Evolutionary conservation across 1,139 yeast genomes (phyloP).

Genomic region (Zygosaccharomyces pseudobailii): DNA sequence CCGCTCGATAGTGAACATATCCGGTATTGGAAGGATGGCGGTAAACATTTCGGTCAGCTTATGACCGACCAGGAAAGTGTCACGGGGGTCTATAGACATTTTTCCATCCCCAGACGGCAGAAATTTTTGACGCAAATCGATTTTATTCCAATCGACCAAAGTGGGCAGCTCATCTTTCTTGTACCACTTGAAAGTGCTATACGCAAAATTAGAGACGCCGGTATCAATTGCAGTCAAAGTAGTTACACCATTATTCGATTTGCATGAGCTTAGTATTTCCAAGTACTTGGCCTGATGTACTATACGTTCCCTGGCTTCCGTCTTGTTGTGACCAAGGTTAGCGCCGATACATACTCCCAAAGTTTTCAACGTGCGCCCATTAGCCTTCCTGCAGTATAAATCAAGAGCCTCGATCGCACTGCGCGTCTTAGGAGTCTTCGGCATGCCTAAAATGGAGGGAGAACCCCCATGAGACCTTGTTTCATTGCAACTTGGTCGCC

Average conservation of each 20-base stretch:
- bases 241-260: slow-evolving; percentile 16
- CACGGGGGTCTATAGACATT: slow-evolving; percentile 16
- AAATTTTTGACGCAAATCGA: slow-evolving; percentile 37
- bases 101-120: slow-evolving; percentile 13
- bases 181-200: slow-evolving; percentile 23
- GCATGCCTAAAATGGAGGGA: not conserved
- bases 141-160: slow-evolving; percentile 42
- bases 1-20: slow-evolving; percentile 47
- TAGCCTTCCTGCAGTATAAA: slow-evolving; percentile 24
- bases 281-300: slow-evolving; percentile 14
- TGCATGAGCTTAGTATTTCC: slow-evolving; percentile 6
- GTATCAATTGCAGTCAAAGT: slow-evolving; percentile 39
- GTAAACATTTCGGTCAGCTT: slow-evolving; percentile 17
- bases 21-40: slow-evolving; percentile 27
- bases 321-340: slow-evolving; percentile 19
- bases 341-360: slow-evolving; percentile 25
- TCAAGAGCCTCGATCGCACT: slow-evolving; percentile 9
- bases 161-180: slow-evolving; percentile 28
- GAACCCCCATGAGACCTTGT: not conserved
- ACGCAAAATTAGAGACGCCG: slow-evolving; percentile 44
- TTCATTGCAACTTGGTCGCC: not conserved
- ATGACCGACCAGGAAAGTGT: slow-evolving; percentile 21
- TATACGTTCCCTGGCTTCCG: slow-evolving; percentile 12
- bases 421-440: not conserved
- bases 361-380: slow-evolving; percentile 15